Evolutionary conservation across 441 rosid species (phyloP), one percentile per base, ranked within the genome.

Genomic region (Gossypium lobatum): DNA sequence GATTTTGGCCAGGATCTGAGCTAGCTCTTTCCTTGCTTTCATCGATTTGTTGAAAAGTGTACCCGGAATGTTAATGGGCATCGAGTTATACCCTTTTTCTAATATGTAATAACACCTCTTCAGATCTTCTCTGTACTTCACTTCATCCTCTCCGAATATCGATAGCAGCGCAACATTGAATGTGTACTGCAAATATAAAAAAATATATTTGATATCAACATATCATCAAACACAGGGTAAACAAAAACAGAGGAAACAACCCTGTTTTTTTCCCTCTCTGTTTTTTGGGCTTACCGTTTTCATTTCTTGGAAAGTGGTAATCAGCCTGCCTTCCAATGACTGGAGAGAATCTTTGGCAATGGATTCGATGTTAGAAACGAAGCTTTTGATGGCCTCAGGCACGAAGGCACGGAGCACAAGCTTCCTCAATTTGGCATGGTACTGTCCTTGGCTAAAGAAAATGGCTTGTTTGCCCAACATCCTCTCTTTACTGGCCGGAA

Each of bases 401-500:
- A 80, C 78, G 87, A 95, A 91, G 42, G 98, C 95, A 1, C 96
- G 93, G 16, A 91, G 96, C 73, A 95, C 97, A 71, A 95, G 96
- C 81, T 88, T 95, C 77, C 99, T 82, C 62, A 95, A 69, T 73
- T 91, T 86, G 73, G 83, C 48, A 71, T 95, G 99, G 74, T 93
- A 95, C 17, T 90, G 89, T 48, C 98, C 99, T 76, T 91, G 96
- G 81, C 88, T 93, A 73, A 95, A 95, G 83, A 95, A 95, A 75
- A 93, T 90, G 45, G 99, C 99, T 82, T 91, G 91, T 77, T 88
- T 91, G 16, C 99, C 99, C 1, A 93, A 6, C 95, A 95, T 95
- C 89, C 93, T 84, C 80, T 95, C 99, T 80, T 95, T 95, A 58
- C 98, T 95, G 2, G 93, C 98, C 0, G 99, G 99, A 58, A 89